Evolutionary conservation across 805 yeast species (phyloP).

Genomic region (Candida glaebosa): DNA sequence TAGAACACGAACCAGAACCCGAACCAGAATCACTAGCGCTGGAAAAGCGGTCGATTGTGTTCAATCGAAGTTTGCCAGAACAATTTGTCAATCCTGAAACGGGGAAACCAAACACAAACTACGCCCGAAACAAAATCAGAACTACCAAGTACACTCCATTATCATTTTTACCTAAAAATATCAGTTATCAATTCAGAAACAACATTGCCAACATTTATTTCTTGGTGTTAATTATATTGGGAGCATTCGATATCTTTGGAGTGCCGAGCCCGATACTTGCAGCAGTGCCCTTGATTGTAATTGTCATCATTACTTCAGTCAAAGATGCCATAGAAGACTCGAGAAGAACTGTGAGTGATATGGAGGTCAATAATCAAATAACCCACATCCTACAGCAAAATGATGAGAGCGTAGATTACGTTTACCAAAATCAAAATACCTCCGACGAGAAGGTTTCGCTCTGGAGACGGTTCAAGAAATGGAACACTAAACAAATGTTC

Average conservation of each 20-base stretch:
- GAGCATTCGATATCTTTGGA: slow-evolving; percentile 75
- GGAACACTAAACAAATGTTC: slow-evolving; percentile 29
- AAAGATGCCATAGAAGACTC: slow-evolving; percentile 83
- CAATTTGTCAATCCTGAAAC: slow-evolving; percentile 53
- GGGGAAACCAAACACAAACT: slow-evolving; percentile 56
- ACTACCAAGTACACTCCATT: slow-evolving; percentile 94
- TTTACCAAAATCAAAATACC: slow-evolving; percentile 52
- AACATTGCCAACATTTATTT: slow-evolving; percentile 91
- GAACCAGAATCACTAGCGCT: too few relatives aligned
- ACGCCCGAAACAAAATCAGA: slow-evolving; percentile 87
- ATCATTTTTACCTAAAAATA: slow-evolving; percentile 81
- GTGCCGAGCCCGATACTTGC: slow-evolving; percentile 74
- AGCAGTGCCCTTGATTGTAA: slow-evolving; percentile 76
- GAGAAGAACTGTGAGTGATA: slow-evolving; percentile 64
- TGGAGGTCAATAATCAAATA: slow-evolving; percentile 71
- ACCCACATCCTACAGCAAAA: slow-evolving; percentile 57
- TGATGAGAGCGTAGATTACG: slow-evolving; percentile 16
- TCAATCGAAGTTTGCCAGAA: slow-evolving; percentile 60
- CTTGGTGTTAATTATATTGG: slow-evolving; percentile 72
- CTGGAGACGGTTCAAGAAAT: slow-evolving; percentile 71
- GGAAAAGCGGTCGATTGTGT: slow-evolving; percentile 47
- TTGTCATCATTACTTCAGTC: slow-evolving; percentile 68
- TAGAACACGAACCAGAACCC: slow-evolving; percentile 26
- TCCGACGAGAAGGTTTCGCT: slow-evolving; percentile 58
- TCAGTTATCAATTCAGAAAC: slow-evolving; percentile 66